Evolutionary conservation across 768 basidiomycete genomes (phyloP).

Genomic region (Pisolithus albus): DNA sequence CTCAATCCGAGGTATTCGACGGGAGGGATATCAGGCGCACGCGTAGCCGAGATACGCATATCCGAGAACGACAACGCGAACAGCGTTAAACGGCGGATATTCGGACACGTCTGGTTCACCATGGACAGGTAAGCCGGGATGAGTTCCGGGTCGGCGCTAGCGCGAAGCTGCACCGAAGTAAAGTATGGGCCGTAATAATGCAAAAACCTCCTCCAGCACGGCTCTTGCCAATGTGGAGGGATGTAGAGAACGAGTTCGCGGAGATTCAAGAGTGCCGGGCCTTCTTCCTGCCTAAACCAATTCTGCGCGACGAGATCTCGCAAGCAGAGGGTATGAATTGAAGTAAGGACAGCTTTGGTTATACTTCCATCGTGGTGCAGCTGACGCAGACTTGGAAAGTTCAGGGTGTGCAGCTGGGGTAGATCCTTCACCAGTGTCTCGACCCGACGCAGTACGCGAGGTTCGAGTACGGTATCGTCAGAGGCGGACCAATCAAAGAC

Average conservation of each 20-base stretch:
- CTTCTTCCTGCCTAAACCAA: not conserved
- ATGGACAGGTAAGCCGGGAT: not conserved
- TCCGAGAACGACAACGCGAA: slow-evolving; percentile 1
- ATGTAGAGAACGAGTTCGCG: slow-evolving; percentile 14
- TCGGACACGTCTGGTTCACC: slow-evolving; percentile 12
- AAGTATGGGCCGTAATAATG: slow-evolving; percentile 10
- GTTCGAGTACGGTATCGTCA: not conserved
- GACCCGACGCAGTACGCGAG: not conserved
- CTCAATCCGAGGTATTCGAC: slow-evolving; percentile 15
- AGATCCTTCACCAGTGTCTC: slow-evolving; percentile 7
- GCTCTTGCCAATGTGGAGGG: not conserved
- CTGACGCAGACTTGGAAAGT: slow-evolving; percentile 7
- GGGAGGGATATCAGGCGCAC: slow-evolving; percentile 3
- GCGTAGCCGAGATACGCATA: not conserved
- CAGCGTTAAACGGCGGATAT: slow-evolving; percentile 15
- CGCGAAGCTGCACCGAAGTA: slow-evolving; percentile 11
- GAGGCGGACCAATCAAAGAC: slow-evolving; percentile 15
- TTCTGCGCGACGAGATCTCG: not conserved
- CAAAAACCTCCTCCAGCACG: slow-evolving; percentile 12
- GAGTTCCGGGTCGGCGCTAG: not conserved
- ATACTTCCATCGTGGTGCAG: slow-evolving; percentile 3
- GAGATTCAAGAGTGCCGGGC: slow-evolving; percentile 3
- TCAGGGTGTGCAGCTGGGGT: slow-evolving; percentile 14
- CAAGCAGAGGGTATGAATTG: not conserved
- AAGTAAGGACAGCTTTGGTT: slow-evolving; percentile 8